These are phyloP conservation scores for Pseudogymnoascus sp. DNA, from an alignment of 2,329 filamentous ascomycete genomes.

Conservation along the genomic window DNA sequence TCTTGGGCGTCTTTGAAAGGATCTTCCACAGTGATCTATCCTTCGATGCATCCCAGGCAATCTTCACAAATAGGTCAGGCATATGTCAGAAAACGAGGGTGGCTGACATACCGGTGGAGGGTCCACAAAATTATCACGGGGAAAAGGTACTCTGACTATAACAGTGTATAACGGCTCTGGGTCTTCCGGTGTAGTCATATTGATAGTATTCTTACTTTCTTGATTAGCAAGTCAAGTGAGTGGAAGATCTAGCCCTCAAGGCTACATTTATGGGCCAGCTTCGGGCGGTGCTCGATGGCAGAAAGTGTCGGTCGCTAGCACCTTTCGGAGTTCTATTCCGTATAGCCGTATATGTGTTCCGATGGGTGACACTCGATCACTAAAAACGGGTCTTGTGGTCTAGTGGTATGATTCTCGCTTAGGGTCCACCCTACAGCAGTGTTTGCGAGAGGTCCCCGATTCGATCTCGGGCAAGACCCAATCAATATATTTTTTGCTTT, in stretches of 20 bases:
- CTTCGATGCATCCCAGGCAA: slow-evolving; percentile 80
- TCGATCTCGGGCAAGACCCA: slow-evolving; percentile 16
- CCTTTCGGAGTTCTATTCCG: background rate
- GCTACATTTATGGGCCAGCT: background rate
- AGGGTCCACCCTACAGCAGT: slow-evolving; percentile 15
- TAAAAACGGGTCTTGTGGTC: slow-evolving; percentile 12
- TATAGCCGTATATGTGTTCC: background rate
- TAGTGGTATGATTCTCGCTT: slow-evolving; percentile 24
- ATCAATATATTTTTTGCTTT: background rate
- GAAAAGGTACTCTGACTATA: slow-evolving; percentile 83
- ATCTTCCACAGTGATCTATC: slow-evolving; percentile 87
- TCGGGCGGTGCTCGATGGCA: background rate
- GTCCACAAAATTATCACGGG: slow-evolving; percentile 79
- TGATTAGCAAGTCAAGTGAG: slow-evolving; percentile 15
- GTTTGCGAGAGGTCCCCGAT: slow-evolving; percentile 17
- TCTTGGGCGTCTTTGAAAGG: slow-evolving; percentile 71
- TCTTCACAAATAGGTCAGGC: slow-evolving; percentile 39
- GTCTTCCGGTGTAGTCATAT: background rate
- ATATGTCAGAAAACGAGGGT: background rate
- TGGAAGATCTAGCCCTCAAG: slow-evolving; percentile 1
- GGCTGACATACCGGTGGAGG: slow-evolving; percentile 62
- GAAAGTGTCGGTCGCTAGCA: background rate
- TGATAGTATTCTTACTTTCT: slow-evolving; percentile 22
- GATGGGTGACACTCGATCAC: background rate
- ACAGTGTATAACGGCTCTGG: slow-evolving; percentile 47